These are phyloP conservation scores for Mycena galericulata DNA, from an alignment of 768 basidiomycete genomes.

Conservation along the genomic window DNA sequence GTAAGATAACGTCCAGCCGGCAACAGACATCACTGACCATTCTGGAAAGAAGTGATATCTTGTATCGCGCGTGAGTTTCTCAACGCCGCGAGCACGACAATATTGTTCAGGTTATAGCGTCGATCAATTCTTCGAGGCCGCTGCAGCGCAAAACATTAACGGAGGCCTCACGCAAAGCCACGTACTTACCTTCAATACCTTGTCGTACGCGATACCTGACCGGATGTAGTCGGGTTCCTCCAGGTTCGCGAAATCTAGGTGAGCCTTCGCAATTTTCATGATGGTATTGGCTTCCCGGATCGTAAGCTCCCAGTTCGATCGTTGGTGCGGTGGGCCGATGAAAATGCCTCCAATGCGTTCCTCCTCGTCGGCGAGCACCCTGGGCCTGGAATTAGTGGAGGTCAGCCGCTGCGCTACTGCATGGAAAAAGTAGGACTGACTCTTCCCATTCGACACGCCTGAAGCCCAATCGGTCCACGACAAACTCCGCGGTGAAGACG, in stretches of 20 bases:
- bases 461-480: not conserved
- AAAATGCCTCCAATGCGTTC: not conserved
- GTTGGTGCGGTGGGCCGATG: not conserved
- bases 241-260: not conserved
- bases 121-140: not conserved
- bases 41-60: constrained; percentile 4
- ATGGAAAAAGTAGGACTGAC: not conserved
- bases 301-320: not conserved
- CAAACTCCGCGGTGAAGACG: not conserved
- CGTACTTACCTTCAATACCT: not conserved
- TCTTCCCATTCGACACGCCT: not conserved
- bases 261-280: not conserved
- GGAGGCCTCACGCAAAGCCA: no score
- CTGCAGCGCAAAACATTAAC: not conserved
- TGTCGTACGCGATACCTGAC: not conserved
- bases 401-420: no score
- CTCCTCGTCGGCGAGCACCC: not conserved
- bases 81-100: not conserved
- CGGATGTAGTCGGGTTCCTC: not conserved
- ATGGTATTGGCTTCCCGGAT: not conserved
- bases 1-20: not conserved
- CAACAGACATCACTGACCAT: not conserved
- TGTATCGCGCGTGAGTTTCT: not conserved
- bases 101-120: not conserved
- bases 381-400: not conserved